A percentile compares a stretch with the other conserved stretches of the same genome.
Conservation (phyloP, 1,284 basidiomycete genomes). For the Cystobasidium sp. region DNA sequence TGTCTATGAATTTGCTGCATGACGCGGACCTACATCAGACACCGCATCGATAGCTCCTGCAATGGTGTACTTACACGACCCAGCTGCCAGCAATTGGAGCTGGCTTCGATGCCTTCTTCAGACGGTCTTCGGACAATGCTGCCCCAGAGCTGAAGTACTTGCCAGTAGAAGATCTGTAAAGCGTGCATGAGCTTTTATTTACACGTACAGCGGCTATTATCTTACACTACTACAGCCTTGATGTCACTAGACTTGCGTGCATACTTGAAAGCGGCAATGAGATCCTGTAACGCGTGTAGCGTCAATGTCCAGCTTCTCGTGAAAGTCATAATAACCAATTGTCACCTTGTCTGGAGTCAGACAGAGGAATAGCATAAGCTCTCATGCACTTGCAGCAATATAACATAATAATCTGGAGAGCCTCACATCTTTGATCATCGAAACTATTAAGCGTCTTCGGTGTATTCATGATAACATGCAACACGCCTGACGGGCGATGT, state of each 20-base stretch:
- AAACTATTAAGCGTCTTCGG: slow-evolving; percentile 41
- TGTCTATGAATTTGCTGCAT: slow-evolving; percentile 42
- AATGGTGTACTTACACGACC: slow-evolving; percentile 1
- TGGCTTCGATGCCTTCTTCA: slow-evolving; percentile 14
- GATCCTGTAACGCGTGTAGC: slow-evolving; percentile 27
- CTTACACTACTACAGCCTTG: slow-evolving; percentile 37
- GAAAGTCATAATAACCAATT: neutral
- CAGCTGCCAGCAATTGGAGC: slow-evolving; percentile 19
- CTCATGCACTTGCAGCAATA: neutral
- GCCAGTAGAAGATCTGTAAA: slow-evolving; percentile 28
- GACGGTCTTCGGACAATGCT: slow-evolving; percentile 14
- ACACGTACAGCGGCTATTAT: neutral
- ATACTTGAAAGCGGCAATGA: slow-evolving; percentile 21
- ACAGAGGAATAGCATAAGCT: neutral
- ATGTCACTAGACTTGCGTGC: slow-evolving; percentile 19
- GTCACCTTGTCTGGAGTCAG: neutral
- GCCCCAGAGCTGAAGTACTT: slow-evolving; percentile 41
- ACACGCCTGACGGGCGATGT: slow-evolving; percentile 13
- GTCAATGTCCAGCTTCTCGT: slow-evolving; percentile 21
- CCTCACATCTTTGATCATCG: slow-evolving; percentile 40
- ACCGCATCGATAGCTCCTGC: neutral
- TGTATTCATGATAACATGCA: slow-evolving; percentile 37
- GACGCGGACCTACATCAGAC: neutral
- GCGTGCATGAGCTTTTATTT: neutral
- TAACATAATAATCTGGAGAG: neutral